phyloP scores from a whole-genome alignment of 345 rosid genomes.

The Bruguiera parviflora region DNA sequence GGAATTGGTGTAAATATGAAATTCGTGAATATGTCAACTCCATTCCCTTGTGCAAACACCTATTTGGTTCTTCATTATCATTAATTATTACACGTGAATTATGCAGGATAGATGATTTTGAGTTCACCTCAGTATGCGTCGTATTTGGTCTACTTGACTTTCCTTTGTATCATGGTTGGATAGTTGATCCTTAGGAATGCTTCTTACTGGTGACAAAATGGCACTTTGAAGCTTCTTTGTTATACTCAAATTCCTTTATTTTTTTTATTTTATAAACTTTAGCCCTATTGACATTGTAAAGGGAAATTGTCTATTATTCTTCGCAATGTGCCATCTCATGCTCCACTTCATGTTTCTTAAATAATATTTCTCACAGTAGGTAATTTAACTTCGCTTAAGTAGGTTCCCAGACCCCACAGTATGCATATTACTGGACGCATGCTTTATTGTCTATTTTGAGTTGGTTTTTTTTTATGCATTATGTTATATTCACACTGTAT shows the following conservation, averaged over 20 bases:
- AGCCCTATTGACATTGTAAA: too few species aligned
- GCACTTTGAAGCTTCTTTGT: not conserved
- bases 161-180: conserved; percentile 97
- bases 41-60: not conserved
- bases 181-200: conserved; percentile 90
- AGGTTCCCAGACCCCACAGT: too few species aligned
- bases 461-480: too few species aligned
- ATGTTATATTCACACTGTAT: too few species aligned
- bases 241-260: not conserved
- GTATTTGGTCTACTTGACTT: conserved; percentile 96
- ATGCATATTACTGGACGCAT: too few species aligned
- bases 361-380: not conserved
- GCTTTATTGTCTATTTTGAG: too few species aligned
- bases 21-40: conserved; percentile 57
- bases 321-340: not conserved
- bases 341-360: not conserved
- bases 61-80: not conserved
- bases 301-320: not conserved
- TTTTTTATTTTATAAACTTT: too few species aligned
- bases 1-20: conserved; percentile 97
- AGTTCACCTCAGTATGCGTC: conserved; percentile 92
- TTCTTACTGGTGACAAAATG: conserved; percentile 2
- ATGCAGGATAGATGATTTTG: conserved; percentile 95
- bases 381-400: too few species aligned
- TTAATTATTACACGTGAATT: conserved; percentile 11